A percentile compares a stretch with the other conserved stretches of the same genome.
phyloP scores from a whole-genome alignment of 2,329 filamentous ascomycete genomes.

The Emericellopsis atlantica region DNA sequence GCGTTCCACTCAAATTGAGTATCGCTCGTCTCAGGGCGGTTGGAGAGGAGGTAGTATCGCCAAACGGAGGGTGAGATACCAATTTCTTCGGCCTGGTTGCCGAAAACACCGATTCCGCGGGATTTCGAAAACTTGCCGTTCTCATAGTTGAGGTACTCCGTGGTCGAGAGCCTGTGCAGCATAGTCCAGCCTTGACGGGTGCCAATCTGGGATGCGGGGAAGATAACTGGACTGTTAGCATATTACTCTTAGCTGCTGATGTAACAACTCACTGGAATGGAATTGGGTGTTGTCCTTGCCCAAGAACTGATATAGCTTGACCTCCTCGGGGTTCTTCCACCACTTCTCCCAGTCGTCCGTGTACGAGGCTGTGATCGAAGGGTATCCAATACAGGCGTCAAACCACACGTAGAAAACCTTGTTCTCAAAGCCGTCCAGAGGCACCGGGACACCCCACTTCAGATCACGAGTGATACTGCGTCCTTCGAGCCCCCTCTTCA shows the following conservation, averaged over 20 bases:
- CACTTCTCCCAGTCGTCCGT: constrained; percentile 83
- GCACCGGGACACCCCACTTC: constrained; percentile 67
- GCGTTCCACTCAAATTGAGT: constrained; percentile 82
- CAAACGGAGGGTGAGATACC: constrained; percentile 80
- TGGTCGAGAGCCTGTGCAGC: constrained; percentile 78
- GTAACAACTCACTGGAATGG: constrained; percentile 49
- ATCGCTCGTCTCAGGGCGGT: constrained; percentile 74
- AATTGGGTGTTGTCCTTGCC: constrained; percentile 58
- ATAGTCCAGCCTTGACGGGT: constrained; percentile 80
- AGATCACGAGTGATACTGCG: constrained; percentile 87
- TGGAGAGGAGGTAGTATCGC: constrained; percentile 81
- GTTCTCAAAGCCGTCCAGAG: constrained; percentile 36
- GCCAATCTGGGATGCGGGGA: constrained; percentile 77
- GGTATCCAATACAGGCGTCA: constrained; percentile 85
- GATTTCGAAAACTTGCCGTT: constrained; percentile 90
- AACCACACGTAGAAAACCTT: constrained; percentile 91
- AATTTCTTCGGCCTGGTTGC: constrained; percentile 77
- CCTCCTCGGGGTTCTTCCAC: constrained; percentile 85
- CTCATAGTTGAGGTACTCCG: constrained; percentile 79
- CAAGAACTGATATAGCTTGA: constrained; percentile 89
- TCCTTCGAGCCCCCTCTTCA: constrained; percentile 71
- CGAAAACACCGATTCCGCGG: constrained; percentile 80
- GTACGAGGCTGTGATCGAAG: constrained; percentile 88
- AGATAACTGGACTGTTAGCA: constrained; percentile 36
- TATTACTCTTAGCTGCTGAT: background rate